Conservation (phyloP, 1,284 basidiomycete species). For the Singerocomus rubriflavus region DNA sequence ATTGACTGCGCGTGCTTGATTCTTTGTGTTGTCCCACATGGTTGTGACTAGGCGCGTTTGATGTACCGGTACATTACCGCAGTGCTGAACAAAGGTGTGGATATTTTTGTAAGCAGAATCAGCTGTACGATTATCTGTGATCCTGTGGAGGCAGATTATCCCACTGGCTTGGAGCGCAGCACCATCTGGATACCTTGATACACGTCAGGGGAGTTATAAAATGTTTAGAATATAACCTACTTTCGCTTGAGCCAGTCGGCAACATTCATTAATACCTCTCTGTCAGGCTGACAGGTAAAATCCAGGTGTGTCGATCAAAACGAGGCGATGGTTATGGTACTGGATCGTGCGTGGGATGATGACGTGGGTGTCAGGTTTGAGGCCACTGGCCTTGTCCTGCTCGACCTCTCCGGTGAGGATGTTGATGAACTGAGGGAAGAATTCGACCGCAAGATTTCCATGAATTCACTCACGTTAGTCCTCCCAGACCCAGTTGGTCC, state of each 20-base stretch:
- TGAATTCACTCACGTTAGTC: constrained; percentile 15
- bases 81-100: constrained; percentile 39
- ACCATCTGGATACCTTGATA: constrained; percentile 16
- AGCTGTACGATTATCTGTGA: constrained; percentile 45
- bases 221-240: constrained; percentile 3
- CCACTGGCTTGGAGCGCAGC: constrained; percentile 32
- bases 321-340: background rate
- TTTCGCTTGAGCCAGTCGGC: constrained; percentile 26
- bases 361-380: constrained; percentile 14
- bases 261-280: constrained; percentile 22
- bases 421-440: constrained; percentile 18
- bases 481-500: constrained; percentile 24
- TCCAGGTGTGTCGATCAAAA: constrained; percentile 29
- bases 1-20: background rate
- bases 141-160: constrained; percentile 49
- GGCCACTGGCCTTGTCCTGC: background rate
- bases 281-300: constrained; percentile 26
- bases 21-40: constrained; percentile 25
- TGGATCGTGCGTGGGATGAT: constrained; percentile 6
- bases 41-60: constrained; percentile 44
- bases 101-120: constrained; percentile 45
- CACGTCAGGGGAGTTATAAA: background rate
- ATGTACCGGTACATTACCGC: constrained; percentile 8
- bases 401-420: constrained; percentile 5
- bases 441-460: background rate